A percentile compares a stretch with the other conserved stretches of the same genome.
These are phyloP conservation scores for Passiflora organensis DNA, from an alignment of 345 rosid species.

Conservation along the genomic window DNA sequence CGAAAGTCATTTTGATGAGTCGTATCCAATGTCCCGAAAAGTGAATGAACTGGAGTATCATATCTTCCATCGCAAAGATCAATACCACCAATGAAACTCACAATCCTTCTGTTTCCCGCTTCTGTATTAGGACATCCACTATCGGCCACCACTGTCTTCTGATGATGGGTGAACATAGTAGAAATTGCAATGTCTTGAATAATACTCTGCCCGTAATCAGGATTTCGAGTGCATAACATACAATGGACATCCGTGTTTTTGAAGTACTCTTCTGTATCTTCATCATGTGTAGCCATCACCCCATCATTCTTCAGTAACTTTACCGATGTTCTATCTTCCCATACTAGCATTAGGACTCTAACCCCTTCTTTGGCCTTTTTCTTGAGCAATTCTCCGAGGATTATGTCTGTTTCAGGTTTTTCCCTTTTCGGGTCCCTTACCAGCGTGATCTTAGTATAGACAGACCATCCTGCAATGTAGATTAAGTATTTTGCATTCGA, in stretches of 20 bases:
- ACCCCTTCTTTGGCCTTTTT: slow-evolving; percentile 51
- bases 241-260: slow-evolving; percentile 36
- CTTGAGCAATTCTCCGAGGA: slow-evolving; percentile 47
- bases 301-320: slow-evolving; percentile 44
- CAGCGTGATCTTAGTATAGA: slow-evolving; percentile 36
- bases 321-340: slow-evolving; percentile 58
- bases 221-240: slow-evolving; percentile 49
- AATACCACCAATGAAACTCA: slow-evolving; percentile 55
- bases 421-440: slow-evolving; percentile 36
- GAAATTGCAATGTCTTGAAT: slow-evolving; percentile 37
- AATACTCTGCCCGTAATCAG: slow-evolving; percentile 35
- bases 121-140: slow-evolving; percentile 19
- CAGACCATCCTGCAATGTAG: slow-evolving; percentile 55
- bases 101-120: slow-evolving; percentile 27
- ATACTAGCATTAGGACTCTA: slow-evolving; percentile 47
- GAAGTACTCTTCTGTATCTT: slow-evolving; percentile 45
- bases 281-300: slow-evolving; percentile 55
- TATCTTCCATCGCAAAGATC: slow-evolving; percentile 59
- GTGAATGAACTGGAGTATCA: slow-evolving; percentile 39
- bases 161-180: slow-evolving; percentile 53
- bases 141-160: slow-evolving; percentile 47
- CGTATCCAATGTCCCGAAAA: slow-evolving; percentile 34
- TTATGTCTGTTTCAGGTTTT: slow-evolving; percentile 31
- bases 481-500: slow-evolving; percentile 42
- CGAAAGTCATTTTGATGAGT: slow-evolving; percentile 35